Percentiles rank a stretch among this genome's conserved stretches.
phyloP scores from a whole-genome alignment of 441 rosid genomes.

The Hura crepitans region DNA sequence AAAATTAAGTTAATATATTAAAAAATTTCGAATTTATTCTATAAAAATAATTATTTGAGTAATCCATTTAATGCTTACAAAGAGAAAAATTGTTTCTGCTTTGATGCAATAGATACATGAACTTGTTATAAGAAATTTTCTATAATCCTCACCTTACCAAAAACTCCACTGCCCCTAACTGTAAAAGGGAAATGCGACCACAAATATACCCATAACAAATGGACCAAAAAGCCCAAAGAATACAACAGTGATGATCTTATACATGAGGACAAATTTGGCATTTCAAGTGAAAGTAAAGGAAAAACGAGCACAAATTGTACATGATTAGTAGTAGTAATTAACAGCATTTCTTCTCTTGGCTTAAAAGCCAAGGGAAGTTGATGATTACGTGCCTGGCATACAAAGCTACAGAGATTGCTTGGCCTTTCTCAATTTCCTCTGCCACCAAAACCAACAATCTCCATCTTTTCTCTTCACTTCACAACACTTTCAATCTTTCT shows the following conservation, averaged over 20 bases:
- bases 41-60: too few relatives aligned
- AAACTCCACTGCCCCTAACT: conserved; percentile 44
- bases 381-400: conserved; percentile 59
- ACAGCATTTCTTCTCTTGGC: conserved; percentile 50
- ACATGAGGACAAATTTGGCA: conserved; percentile 20
- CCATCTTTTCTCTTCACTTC: not conserved
- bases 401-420: conserved; percentile 34
- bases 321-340: conserved; percentile 11
- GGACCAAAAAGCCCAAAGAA: conserved; percentile 22
- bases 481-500: not conserved
- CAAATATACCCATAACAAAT: conserved; percentile 23
- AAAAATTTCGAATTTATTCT: too few relatives aligned
- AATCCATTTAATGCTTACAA: too few relatives aligned
- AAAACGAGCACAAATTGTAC: conserved; percentile 21
- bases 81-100: too few relatives aligned
- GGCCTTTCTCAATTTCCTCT: not conserved
- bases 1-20: too few relatives aligned
- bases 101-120: not conserved
- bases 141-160: conserved; percentile 36
- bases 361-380: conserved; percentile 63
- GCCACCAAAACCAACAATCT: not conserved
- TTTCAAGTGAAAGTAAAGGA: not conserved
- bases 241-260: not conserved
- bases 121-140: conserved; percentile 1
- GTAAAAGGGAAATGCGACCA: conserved; percentile 44